Percentiles rank a stretch among this genome's conserved stretches.
Evolutionary conservation across 1,139 yeast species (phyloP).

Genomic region (Geotrichum restrictum): DNA sequence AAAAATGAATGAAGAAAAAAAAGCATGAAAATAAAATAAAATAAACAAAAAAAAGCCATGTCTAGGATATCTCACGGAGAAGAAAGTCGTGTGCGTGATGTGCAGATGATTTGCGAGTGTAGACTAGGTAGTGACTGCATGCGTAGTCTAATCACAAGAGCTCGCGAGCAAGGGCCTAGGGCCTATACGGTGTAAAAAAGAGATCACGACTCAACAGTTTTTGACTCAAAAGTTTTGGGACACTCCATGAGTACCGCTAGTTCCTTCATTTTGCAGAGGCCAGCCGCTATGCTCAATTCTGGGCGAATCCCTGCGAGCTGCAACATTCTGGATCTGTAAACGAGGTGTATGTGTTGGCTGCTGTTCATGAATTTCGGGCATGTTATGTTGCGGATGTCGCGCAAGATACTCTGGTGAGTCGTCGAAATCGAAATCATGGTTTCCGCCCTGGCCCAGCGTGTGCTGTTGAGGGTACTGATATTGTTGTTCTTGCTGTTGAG

Average conservation of each 20-base stretch:
- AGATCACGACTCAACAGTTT: too few relatives aligned
- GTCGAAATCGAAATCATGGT: background rate
- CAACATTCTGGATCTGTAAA: constrained; percentile 17
- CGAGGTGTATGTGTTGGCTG: constrained; percentile 4
- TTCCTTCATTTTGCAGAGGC: constrained; percentile 1
- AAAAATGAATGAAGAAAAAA: too few relatives aligned
- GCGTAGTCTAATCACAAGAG: too few relatives aligned
- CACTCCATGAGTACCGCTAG: constrained; percentile 2
- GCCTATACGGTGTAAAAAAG: too few relatives aligned
- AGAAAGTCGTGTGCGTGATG: too few relatives aligned
- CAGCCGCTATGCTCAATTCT: constrained; percentile 13
- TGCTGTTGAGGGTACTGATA: background rate
- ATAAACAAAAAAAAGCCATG: too few relatives aligned
- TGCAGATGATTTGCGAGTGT: too few relatives aligned
- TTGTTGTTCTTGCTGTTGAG: constrained; percentile 5
- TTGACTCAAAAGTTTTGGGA: constrained; percentile 6
- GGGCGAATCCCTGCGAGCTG: constrained; percentile 15
- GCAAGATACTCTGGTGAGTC: background rate
- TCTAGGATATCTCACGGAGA: too few relatives aligned
- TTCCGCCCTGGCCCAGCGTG: background rate
- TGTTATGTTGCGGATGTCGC: background rate
- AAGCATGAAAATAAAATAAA: too few relatives aligned
- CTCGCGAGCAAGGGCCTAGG: too few relatives aligned
- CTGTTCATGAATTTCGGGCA: background rate
- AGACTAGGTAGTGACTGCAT: too few relatives aligned